phyloP scores from a whole-genome alignment of 192 early-diverging fungal genomes.

The Powellomyces hirtus region DNA sequence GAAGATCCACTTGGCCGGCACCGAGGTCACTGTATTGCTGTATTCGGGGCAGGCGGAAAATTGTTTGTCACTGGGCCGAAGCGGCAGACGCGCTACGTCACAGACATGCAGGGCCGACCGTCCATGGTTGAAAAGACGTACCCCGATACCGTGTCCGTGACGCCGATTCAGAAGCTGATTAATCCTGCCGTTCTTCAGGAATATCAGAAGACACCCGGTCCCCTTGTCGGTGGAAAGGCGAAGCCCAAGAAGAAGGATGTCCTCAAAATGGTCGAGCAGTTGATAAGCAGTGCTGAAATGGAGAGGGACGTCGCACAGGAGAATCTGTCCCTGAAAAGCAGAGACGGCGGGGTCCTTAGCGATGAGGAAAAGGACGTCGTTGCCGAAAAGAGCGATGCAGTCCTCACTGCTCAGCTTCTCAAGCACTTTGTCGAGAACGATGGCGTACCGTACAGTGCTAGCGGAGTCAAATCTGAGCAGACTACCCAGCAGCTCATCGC shows the following conservation, averaged over 20 bases:
- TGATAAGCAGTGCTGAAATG: conserved; percentile 13
- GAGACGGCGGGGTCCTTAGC: background rate
- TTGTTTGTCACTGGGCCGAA: conserved; percentile 32
- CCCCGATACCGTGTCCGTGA: conserved; percentile 21
- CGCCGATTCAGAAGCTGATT: background rate
- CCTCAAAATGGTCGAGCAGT: conserved; percentile 26
- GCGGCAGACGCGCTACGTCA: conserved; percentile 30
- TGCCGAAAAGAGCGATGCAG: conserved; percentile 20
- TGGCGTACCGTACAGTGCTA: background rate
- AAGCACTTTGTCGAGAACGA: conserved; percentile 16
- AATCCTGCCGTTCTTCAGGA: background rate
- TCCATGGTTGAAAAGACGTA: conserved; percentile 34
- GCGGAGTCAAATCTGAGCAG: background rate
- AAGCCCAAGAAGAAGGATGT: conserved; percentile 51
- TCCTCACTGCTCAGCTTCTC: conserved; percentile 7
- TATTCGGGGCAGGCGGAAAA: conserved; percentile 38
- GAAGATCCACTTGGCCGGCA: conserved; percentile 37
- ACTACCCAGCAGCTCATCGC: background rate
- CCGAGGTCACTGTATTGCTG: conserved; percentile 44
- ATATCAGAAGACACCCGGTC: background rate
- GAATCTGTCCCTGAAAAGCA: background rate
- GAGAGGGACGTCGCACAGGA: background rate
- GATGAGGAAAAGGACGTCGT: background rate
- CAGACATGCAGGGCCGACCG: conserved; percentile 26
- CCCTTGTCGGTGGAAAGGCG: conserved; percentile 29